Base-by-base conservation (phyloP, 805 yeast genomes). In the Saccharomycopsis sp. region DNA sequence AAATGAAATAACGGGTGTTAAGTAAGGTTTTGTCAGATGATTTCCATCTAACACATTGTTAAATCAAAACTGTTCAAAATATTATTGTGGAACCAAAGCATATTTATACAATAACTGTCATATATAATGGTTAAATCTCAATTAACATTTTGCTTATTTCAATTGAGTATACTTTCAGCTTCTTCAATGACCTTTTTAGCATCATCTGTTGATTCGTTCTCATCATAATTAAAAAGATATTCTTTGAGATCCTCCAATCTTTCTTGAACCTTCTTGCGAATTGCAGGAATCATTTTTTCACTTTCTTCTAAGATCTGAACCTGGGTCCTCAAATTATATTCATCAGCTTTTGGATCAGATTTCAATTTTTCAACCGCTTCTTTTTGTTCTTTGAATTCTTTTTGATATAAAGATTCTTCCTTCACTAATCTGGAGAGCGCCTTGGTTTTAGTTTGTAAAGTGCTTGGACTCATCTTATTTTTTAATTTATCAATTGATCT, bases 381-480 rank as follows among this genome's bases (percentile, higher is more conserved):
- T 33, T 67, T 61, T 46, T 79, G 81, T 35, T 75, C 78, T 13
- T 55, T 56, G 28, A 72, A 63, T 51, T 84, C 94, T 41, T 67
- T 63, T 20, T 67, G 61, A 54, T 84, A 85, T 26, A 73, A 62
- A 10, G 53, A 53, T 46, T 76, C 76, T 54, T 86, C 95, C 49
- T 81, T 81, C 30, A 77, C 51, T 13, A 86, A 62, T 46, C 94
- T 67, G 45, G 70, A 67, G 37, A 85, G 63, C 1, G 95, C 87
- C 43, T 70, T 74, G 28, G 71, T 66, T 50, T 82, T 83, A 55
- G 85, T 81, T 51, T 79, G 82, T 31, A 82, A 25, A 13, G 38
- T 19, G 9, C 37, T 36, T 26, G 47, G 47, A 21, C 40, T 21
- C 47, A 44, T 44, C 14, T 18, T 42, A 10, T 17, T 17, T 34